Conservation (phyloP, 192 early-diverging fungal species). For the Umbelopsis sp. region DNA sequence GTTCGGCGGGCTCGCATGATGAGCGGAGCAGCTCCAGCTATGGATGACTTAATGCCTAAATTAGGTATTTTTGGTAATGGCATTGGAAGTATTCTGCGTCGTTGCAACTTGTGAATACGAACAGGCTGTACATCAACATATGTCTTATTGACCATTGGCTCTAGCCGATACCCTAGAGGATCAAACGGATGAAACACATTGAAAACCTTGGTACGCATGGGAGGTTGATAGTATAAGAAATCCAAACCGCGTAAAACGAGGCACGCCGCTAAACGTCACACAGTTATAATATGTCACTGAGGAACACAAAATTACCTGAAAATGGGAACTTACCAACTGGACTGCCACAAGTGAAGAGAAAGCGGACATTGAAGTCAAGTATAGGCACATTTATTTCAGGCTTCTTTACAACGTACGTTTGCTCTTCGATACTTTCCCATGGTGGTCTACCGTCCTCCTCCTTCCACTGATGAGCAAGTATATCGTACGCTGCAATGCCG, state of each 20-base stretch:
- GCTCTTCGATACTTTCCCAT: slow-evolving; percentile 25
- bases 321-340: slow-evolving; percentile 43
- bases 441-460: slow-evolving; percentile 34
- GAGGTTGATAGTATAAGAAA: slow-evolving; percentile 53
- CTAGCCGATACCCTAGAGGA: slow-evolving; percentile 69
- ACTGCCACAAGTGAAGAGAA: slow-evolving; percentile 49
- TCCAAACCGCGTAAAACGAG: slow-evolving; percentile 60
- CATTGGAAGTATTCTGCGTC: slow-evolving; percentile 20
- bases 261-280: slow-evolving; percentile 44
- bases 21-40: slow-evolving; percentile 30
- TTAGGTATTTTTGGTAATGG: slow-evolving; percentile 33
- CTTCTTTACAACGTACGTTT: slow-evolving; percentile 9
- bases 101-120: slow-evolving; percentile 30
- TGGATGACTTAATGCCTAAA: slow-evolving; percentile 34
- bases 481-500: slow-evolving; percentile 67
- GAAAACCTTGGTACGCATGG: slow-evolving; percentile 53
- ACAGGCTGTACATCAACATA: slow-evolving; percentile 56
- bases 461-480: slow-evolving; percentile 47
- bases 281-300: slow-evolving; percentile 23
- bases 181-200: slow-evolving; percentile 77
- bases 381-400: slow-evolving; percentile 40
- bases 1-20: slow-evolving; percentile 19
- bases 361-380: slow-evolving; percentile 42
- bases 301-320: slow-evolving; percentile 34
- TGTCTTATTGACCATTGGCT: slow-evolving; percentile 56